Base-by-base conservation (phyloP, 495 filamentous ascomycete species). In the Bacidia rubella region DNA sequence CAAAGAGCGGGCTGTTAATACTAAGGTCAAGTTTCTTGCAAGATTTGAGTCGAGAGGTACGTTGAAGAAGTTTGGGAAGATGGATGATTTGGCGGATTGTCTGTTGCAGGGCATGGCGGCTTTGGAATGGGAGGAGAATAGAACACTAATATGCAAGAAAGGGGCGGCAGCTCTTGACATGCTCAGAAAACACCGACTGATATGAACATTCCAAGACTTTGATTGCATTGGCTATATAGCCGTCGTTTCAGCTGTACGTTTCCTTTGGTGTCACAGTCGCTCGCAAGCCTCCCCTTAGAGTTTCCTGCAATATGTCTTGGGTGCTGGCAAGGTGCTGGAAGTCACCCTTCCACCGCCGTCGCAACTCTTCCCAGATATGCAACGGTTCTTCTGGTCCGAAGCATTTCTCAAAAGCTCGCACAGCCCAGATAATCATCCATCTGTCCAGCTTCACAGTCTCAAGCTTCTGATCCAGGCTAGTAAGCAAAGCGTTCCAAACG, bases 1-100 rank as follows among this genome's bases (percentile, higher is more conserved):
- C 45, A 63, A 38, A 4, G 47, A 17, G n/a, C 4, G 17, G 32
- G 47, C 47, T 19, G 2, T 19, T 15, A 25, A 50, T 7, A 35
- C 47, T 0, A 25, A 17, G 26, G 27, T 15, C 25, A 32, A 50
- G 17, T 50, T 25, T 38, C 11, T 19, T 19, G 32, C 15, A 19
- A 38, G 17, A 50, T 75, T 25, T 54, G 60, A 21, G 57, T 68
- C 5, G 62, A 65, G 24, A 68, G 60, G 39, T 57, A 60, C 19
- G 63, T 74, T 15, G 61, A 60, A 52, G 59, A 62, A 19, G 65
- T 72, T 60, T 11, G 56, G 56, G 19, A 97, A 97, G 65, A 60
- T 94, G 57, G 90, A 97, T 69, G 90, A 97, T 72, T 69, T 97
- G 56, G 85, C 88, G 4, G 90, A 97, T 75, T 86, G 84, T 65